Percentiles rank a stretch among this genome's conserved stretches.
These are phyloP conservation scores for Acanthamoeba healyi DNA, from an alignment of 208 protist genomes.

Conservation along the genomic window DNA sequence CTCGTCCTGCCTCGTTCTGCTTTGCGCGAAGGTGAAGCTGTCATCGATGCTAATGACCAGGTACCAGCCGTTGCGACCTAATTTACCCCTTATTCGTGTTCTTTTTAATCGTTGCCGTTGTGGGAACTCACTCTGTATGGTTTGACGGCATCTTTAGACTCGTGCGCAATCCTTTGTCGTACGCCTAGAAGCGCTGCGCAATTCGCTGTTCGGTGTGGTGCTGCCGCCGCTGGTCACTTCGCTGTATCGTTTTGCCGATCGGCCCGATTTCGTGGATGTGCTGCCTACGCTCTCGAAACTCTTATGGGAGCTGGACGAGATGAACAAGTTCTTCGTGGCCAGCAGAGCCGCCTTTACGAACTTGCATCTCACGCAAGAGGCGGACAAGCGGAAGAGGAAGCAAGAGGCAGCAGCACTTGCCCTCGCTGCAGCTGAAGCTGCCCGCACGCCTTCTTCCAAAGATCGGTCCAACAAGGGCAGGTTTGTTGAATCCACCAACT, in stretches of 20 bases:
- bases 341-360: constrained; percentile 46
- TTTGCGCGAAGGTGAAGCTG: constrained; percentile 12
- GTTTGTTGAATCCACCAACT: background rate
- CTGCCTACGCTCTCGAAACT: constrained; percentile 14
- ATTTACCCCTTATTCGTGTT: background rate
- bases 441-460: constrained; percentile 2
- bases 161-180: background rate
- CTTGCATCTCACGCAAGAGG: background rate
- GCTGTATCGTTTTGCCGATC: constrained; percentile 8
- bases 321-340: constrained; percentile 61
- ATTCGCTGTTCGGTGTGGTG: constrained; percentile 9
- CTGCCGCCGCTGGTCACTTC: constrained; percentile 43
- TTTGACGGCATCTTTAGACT: no score
- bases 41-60: background rate
- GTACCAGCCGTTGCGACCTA: background rate
- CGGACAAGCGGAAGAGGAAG: background rate
- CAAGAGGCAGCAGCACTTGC: background rate
- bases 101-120: background rate
- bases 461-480: background rate
- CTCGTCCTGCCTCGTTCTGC: background rate
- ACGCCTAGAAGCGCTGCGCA: background rate
- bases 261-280: constrained; percentile 14
- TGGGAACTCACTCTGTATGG: no score
- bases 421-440: background rate
- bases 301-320: constrained; percentile 53